phyloP scores from a whole-genome alignment of 345 rosid genomes.

The Pelargonium nanum region DNA sequence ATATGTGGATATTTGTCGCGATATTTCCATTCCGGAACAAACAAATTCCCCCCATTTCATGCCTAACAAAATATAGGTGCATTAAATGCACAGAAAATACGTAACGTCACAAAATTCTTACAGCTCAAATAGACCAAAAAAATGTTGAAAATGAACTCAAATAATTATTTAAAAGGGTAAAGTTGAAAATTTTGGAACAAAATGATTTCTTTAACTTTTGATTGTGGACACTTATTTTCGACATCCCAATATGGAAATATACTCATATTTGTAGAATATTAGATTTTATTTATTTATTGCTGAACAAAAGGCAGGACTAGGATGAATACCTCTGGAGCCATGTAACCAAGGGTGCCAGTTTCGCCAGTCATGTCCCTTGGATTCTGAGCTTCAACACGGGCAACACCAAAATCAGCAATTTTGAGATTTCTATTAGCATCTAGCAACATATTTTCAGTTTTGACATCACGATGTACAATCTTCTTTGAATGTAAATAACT shows the following conservation, averaged over 20 bases:
- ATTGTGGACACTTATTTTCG: background rate
- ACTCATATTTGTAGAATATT: background rate
- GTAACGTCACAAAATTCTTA: too few species aligned
- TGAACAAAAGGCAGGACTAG: background rate
- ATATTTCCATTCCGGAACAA: too few species aligned
- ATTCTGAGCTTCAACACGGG: slow-evolving; percentile 94
- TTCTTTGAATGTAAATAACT: slow-evolving; percentile 80
- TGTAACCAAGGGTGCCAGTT: slow-evolving; percentile 92
- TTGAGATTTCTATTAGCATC: slow-evolving; percentile 51
- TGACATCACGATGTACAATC: slow-evolving; percentile 96
- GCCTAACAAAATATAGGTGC: too few species aligned
- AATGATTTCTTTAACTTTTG: background rate
- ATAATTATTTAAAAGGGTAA: too few species aligned
- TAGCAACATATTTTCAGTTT: slow-evolving; percentile 83
- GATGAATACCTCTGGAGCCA: slow-evolving; percentile 95
- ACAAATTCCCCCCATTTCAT: too few species aligned
- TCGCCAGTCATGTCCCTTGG: slow-evolving; percentile 95
- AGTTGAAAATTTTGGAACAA: too few species aligned
- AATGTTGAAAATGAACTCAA: too few species aligned
- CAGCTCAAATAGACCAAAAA: too few species aligned
- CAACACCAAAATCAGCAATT: slow-evolving; percentile 97
- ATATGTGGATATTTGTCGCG: too few species aligned
- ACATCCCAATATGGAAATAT: background rate
- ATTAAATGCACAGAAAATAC: too few species aligned
- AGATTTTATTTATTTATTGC: background rate